phyloP scores from a whole-genome alignment of 2,329 filamentous ascomycete genomes.

The Colletotrichum lupini region DNA sequence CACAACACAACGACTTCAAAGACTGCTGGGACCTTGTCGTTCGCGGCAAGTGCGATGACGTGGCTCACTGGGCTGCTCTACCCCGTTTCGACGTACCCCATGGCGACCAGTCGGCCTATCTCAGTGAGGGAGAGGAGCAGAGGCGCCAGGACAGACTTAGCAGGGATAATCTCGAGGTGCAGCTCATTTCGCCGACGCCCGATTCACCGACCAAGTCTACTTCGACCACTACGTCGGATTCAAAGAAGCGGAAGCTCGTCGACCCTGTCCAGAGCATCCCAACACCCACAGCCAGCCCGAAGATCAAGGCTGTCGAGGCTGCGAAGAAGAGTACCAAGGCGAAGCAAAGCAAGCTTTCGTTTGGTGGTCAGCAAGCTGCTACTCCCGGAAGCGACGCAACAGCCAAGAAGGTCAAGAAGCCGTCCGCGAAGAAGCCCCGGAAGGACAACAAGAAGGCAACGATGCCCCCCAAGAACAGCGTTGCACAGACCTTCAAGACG shows the following conservation, averaged over 20 bases:
- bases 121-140: conserved; percentile 56
- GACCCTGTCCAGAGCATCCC: conserved; percentile 62
- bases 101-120: conserved; percentile 59
- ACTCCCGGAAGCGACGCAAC: conserved; percentile 37
- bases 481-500: conserved; percentile 57
- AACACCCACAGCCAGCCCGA: conserved; percentile 69
- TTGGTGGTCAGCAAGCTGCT: conserved; percentile 43
- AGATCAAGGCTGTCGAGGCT: conserved; percentile 53
- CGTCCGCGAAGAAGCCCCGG: conserved; percentile 45
- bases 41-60: conserved; percentile 86
- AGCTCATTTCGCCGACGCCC: conserved; percentile 43
- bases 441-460: conserved; percentile 49
- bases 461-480: conserved; percentile 49
- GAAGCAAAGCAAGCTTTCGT: conserved; percentile 65
- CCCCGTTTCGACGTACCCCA: conserved; percentile 70
- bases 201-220: conserved; percentile 39
- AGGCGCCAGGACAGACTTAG: conserved; percentile 48
- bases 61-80: conserved; percentile 78
- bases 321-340: conserved; percentile 52
- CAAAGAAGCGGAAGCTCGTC: conserved; percentile 51
- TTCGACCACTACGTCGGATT: conserved; percentile 47
- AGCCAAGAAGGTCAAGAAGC: conserved; percentile 42
- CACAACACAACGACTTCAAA: conserved; percentile 84
- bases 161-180: conserved; percentile 53
- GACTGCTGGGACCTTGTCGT: conserved; percentile 95